A percentile compares a stretch with the other conserved stretches of the same genome.
These are phyloP conservation scores for Yamadazyma pseudoaaseri DNA, from an alignment of 1,139 yeast species.

Conservation along the genomic window DNA sequence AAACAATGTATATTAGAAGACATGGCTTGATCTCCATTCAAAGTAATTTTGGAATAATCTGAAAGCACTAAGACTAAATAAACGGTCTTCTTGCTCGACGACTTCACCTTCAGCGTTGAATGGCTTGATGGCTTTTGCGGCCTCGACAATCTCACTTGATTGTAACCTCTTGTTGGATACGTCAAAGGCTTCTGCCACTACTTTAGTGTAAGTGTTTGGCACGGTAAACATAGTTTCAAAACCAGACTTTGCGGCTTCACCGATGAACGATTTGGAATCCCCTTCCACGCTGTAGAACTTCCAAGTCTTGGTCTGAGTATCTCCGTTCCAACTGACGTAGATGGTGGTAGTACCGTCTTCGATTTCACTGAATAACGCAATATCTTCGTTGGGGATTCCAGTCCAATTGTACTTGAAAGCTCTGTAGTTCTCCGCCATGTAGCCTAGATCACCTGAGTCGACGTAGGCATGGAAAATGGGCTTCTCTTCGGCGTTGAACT, in stretches of 20 bases:
- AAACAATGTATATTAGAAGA: background rate
- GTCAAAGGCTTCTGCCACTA: conserved; percentile 24
- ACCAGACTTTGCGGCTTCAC: conserved; percentile 22
- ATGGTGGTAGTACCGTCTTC: conserved; percentile 18
- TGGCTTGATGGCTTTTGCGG: conserved; percentile 7
- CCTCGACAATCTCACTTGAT: conserved; percentile 9
- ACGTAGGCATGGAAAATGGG: conserved; percentile 33
- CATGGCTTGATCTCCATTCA: conserved; percentile 4
- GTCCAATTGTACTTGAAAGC: conserved; percentile 38
- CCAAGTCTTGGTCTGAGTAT: conserved; percentile 33
- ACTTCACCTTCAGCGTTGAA: background rate
- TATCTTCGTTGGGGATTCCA: conserved; percentile 31
- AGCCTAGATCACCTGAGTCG: conserved; percentile 28
- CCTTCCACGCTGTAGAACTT: conserved; percentile 18
- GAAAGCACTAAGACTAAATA: background rate
- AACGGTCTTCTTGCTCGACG: background rate
- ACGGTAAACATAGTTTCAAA: conserved; percentile 26
- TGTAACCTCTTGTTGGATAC: conserved; percentile 15
- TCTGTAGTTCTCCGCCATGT: conserved; percentile 30
- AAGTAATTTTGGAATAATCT: conserved; percentile 3
- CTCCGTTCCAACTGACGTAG: conserved; percentile 42
- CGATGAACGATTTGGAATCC: conserved; percentile 17
- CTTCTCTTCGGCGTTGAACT: conserved; percentile 25
- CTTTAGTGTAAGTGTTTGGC: conserved; percentile 8
- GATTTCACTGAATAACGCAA: conserved; percentile 23